Evolutionary conservation across 176 grass and related monocot species (phyloP).

Genomic region (Guadua angustifolia): DNA sequence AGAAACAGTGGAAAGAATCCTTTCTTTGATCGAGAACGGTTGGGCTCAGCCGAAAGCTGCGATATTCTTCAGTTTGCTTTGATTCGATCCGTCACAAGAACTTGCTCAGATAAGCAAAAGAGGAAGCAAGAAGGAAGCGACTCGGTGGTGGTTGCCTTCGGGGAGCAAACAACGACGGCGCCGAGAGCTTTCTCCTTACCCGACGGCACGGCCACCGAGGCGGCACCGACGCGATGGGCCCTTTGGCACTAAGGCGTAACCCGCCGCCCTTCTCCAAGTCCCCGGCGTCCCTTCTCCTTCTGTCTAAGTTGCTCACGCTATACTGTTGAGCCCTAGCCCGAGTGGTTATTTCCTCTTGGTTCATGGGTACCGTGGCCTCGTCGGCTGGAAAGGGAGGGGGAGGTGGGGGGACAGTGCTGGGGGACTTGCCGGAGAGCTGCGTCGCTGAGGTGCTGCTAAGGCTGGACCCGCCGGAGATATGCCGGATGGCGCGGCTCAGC

Average conservation of each 20-base stretch:
- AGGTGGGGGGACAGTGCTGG: slow-evolving; percentile 49
- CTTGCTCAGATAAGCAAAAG: neutral
- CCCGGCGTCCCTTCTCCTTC: slow-evolving; percentile 72
- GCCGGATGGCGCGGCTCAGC: slow-evolving; percentile 72
- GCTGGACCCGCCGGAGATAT: slow-evolving; percentile 81
- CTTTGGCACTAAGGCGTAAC: slow-evolving; percentile 47
- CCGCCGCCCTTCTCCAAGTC: slow-evolving; percentile 54
- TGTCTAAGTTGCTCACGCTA: slow-evolving; percentile 86
- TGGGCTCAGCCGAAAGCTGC: neutral
- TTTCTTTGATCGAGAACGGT: slow-evolving; percentile 17
- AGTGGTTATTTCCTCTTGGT: slow-evolving; percentile 5
- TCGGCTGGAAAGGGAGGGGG: slow-evolving; percentile 41
- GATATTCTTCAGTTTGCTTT: neutral
- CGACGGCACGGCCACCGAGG: slow-evolving; percentile 40
- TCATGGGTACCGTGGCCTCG: slow-evolving; percentile 67
- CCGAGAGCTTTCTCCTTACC: slow-evolving; percentile 10
- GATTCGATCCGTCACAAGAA: slow-evolving; percentile 26
- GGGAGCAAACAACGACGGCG: slow-evolving; percentile 14
- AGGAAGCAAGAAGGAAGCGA: neutral
- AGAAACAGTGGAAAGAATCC: neutral
- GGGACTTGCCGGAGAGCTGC: slow-evolving; percentile 81
- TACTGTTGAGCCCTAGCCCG: slow-evolving; percentile 39
- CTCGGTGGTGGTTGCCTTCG: neutral
- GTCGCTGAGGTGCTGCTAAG: slow-evolving; percentile 90
- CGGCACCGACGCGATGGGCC: slow-evolving; percentile 51